phyloP scores from a whole-genome alignment of 2,329 filamentous ascomycete species.

The Fusarium kyushuense region DNA sequence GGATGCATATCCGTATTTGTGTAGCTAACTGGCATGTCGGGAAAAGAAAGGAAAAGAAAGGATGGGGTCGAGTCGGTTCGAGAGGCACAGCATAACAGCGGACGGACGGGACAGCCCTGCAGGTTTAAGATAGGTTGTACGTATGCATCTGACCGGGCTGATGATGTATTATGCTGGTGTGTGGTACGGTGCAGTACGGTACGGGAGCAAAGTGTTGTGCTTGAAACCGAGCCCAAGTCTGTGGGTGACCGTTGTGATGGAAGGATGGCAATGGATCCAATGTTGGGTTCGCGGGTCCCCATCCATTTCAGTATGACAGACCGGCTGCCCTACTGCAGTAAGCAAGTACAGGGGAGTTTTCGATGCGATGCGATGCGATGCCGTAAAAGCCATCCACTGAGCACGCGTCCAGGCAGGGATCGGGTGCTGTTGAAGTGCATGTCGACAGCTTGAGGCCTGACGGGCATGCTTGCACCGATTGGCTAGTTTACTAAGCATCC shows the following conservation, averaged over 20 bases:
- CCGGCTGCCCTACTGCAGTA: not conserved
- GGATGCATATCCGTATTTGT: slow-evolving; percentile 23
- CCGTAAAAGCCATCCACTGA: slow-evolving; percentile 10
- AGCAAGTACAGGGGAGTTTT: not conserved
- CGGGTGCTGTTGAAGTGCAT: slow-evolving; percentile 1
- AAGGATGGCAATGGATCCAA: slow-evolving; percentile 35
- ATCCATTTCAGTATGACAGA: not conserved
- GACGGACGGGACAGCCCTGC: not conserved
- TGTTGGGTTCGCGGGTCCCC: slow-evolving; percentile 2
- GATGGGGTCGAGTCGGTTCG: slow-evolving; percentile 20
- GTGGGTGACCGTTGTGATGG: slow-evolving; percentile 34
- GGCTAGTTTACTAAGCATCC: slow-evolving; percentile 9
- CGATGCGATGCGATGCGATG: slow-evolving; percentile 15
- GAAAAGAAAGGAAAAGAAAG: slow-evolving; percentile 4
- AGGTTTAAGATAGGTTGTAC: slow-evolving; percentile 11
- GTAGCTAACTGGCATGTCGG: not conserved
- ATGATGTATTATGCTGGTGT: slow-evolving; percentile 15
- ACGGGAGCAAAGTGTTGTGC: slow-evolving; percentile 1
- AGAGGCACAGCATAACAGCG: slow-evolving; percentile 10
- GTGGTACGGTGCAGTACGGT: not conserved
- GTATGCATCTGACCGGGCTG: slow-evolving; percentile 13
- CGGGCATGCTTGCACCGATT: slow-evolving; percentile 23
- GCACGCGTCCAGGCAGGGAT: slow-evolving; percentile 19
- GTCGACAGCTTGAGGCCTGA: not conserved
- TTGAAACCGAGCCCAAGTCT: slow-evolving; percentile 27